Evolutionary conservation across 805 yeast genomes (phyloP), one percentile per base, ranked within the genome.

Genomic region (Starmera quercuum): DNA sequence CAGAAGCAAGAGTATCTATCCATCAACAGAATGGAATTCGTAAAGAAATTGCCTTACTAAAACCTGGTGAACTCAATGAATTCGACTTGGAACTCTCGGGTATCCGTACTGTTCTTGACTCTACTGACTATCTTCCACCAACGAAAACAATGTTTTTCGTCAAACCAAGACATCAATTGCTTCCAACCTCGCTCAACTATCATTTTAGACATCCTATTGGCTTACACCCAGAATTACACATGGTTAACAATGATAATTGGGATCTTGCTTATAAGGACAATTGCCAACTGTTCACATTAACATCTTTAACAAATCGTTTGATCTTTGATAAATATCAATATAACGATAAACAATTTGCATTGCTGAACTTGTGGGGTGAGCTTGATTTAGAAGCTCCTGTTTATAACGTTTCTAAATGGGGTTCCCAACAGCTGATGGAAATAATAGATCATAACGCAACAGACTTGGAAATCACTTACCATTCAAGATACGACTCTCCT

Each of bases 261-360:
- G 12, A 20, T 38, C 5, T 22, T 35, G 7, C 13, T 21, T 13
- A n/a, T 17, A 13, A 34, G 12, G 46, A 42, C 2, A 36, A 46
- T 4, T 75, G 83, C 54, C 56, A 58, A 24, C 58, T 71, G 12
- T 72, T 56, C 40, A 51, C 66, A 20, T 58, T 59, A 40, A 49
- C 68, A 19, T 62, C 65, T 7, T 44, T 74, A 9, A 75, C 78
- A 4, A 51, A 54, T 5, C 55, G 58, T 13, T 35, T 75, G 15
- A 73, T 76, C 44, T 59, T 74, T n/a, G 82, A 75, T 53, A 59
- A 59, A 46, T 75, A 71, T 47, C 78, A 76, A 47, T 61, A 71
- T 17, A 51, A 62, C 21, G 59, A 55, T 17, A 45, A 55, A n/a
- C 33, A 19, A 16, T 36, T 37, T 27, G 41, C 50, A n/a, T 55